Percentiles rank a stretch among this genome's conserved stretches.
phyloP scores from a whole-genome alignment of 331 rosid species.

The Quercus lobata region DNA sequence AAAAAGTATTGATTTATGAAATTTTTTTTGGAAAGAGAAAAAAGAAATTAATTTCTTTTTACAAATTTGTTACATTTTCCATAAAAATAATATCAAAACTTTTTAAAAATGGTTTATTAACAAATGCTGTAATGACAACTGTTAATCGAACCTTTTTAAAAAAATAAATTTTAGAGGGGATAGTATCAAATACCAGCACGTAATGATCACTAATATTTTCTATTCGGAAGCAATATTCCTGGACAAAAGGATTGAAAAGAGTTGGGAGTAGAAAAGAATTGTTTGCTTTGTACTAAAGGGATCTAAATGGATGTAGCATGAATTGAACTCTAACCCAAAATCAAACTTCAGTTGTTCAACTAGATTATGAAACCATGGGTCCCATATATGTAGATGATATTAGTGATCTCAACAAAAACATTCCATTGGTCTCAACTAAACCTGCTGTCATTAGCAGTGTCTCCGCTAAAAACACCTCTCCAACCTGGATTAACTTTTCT shows the following conservation, averaged over 20 bases:
- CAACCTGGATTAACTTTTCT: neutral
- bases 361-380: neutral
- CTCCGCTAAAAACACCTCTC: neutral
- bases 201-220: neutral
- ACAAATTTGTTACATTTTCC: too few species aligned
- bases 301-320: constrained; percentile 24
- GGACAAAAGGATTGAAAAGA: constrained; percentile 10
- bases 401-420: neutral
- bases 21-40: too few species aligned
- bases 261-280: constrained; percentile 10
- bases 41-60: too few species aligned
- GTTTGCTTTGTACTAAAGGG: constrained; percentile 50
- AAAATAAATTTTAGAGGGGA: neutral
- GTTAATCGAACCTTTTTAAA: fast-evolving
- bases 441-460: neutral
- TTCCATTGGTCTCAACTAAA: neutral
- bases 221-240: neutral
- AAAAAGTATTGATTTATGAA: too few species aligned
- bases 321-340: constrained; percentile 11
- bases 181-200: neutral
- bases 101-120: too few species aligned
- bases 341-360: neutral
- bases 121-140: too few species aligned
- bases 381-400: neutral
- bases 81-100: too few species aligned